A percentile compares a stretch with the other conserved stretches of the same genome.
phyloP scores from a whole-genome alignment of 2,329 filamentous ascomycete species.

The Neofusicoccum cordaticola region DNA sequence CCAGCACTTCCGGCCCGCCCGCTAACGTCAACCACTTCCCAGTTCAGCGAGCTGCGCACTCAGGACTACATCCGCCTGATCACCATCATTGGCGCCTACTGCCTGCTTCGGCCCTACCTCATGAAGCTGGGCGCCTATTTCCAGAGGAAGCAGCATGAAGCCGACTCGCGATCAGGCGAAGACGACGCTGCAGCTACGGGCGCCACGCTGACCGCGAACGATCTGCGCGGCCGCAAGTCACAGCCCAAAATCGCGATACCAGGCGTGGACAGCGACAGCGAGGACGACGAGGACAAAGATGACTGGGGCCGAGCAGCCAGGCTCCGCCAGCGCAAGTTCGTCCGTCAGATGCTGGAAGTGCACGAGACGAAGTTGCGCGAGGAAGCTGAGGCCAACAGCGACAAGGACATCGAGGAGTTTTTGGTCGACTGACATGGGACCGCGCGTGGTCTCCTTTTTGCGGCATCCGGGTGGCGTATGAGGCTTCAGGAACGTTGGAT shows the following conservation, averaged over 20 bases:
- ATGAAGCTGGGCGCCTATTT: slow-evolving; percentile 63
- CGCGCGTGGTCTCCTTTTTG: neutral
- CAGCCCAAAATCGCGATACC: slow-evolving; percentile 53
- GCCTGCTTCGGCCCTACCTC: slow-evolving; percentile 68
- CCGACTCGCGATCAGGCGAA: slow-evolving; percentile 33
- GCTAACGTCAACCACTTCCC: slow-evolving; percentile 21
- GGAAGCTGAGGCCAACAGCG: slow-evolving; percentile 63
- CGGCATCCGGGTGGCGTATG: neutral
- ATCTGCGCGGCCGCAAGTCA: slow-evolving; percentile 31
- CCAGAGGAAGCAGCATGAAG: slow-evolving; percentile 63
- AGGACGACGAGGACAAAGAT: slow-evolving; percentile 35
- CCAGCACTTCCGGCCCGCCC: neutral
- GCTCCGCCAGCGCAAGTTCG: slow-evolving; percentile 64
- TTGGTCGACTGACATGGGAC: slow-evolving; percentile 43
- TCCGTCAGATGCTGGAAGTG: slow-evolving; percentile 63
- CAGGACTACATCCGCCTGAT: slow-evolving; percentile 64
- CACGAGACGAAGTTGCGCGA: slow-evolving; percentile 55
- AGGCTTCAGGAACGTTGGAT: neutral
- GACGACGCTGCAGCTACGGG: slow-evolving; percentile 40
- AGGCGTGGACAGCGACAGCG: slow-evolving; percentile 52
- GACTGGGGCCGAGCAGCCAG: slow-evolving; percentile 70
- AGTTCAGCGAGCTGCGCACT: slow-evolving; percentile 43
- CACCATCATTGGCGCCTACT: slow-evolving; percentile 69
- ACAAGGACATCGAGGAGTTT: slow-evolving; percentile 73
- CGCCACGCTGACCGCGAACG: slow-evolving; percentile 33